Evolutionary conservation across 2,329 filamentous ascomycete species (phyloP).

Genomic region (Fusarium compactum): DNA sequence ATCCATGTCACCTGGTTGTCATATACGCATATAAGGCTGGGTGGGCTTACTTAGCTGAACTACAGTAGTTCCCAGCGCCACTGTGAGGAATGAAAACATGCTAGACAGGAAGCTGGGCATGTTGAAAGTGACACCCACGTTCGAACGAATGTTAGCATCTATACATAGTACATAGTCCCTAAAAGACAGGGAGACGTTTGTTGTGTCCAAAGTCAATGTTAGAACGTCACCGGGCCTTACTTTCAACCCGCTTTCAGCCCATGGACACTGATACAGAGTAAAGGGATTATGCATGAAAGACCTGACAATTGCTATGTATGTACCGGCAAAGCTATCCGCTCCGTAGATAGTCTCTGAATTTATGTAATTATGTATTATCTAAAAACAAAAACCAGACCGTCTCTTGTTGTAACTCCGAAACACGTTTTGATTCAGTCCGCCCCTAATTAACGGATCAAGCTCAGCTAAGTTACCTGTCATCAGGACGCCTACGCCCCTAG

Average conservation of each 20-base stretch:
- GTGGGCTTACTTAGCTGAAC: not conserved
- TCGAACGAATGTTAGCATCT: not conserved
- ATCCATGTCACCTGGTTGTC: not conserved
- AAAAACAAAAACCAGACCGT: slow-evolving; percentile 4
- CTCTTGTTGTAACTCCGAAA: slow-evolving; percentile 27
- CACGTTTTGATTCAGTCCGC: slow-evolving; percentile 31
- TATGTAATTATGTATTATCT: slow-evolving; percentile 10
- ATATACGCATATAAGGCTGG: slow-evolving; percentile 12
- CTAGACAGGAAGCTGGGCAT: not conserved
- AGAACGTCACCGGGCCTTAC: not conserved
- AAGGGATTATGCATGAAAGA: not conserved
- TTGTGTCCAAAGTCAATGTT: not conserved
- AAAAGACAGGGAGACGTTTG: not conserved
- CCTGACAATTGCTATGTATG: not conserved
- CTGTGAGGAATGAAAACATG: not conserved
- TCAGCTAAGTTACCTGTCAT: slow-evolving; percentile 13
- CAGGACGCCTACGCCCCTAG: slow-evolving; percentile 1
- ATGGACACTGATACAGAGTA: not conserved
- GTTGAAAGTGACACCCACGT: not conserved
- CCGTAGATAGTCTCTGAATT: not conserved
- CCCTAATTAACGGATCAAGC: slow-evolving; percentile 18
- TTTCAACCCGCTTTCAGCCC: not conserved
- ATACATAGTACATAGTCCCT: not conserved
- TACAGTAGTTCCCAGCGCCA: slow-evolving; percentile 6
- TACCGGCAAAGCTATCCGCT: not conserved